Evolutionary conservation across 1,284 basidiomycete species (phyloP).

Genomic region (Tilletia caries): DNA sequence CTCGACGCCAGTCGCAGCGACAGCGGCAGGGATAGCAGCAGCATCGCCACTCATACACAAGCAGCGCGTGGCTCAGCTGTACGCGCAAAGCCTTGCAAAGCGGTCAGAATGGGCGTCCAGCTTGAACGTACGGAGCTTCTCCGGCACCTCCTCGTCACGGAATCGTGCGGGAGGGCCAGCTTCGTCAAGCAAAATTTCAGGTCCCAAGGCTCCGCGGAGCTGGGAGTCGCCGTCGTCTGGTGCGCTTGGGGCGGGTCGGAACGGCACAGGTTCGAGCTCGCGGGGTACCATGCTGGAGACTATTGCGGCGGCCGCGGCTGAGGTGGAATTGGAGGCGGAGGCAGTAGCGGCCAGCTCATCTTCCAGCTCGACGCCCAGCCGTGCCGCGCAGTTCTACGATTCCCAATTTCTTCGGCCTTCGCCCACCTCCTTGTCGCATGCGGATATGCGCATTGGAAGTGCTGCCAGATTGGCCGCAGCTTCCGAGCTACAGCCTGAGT

Average conservation of each 20-base stretch:
- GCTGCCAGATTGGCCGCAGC: background rate
- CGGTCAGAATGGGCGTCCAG: constrained; percentile 7
- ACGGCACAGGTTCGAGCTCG: background rate
- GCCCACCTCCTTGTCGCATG: background rate
- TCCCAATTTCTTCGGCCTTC: constrained; percentile 8
- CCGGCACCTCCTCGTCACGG: background rate
- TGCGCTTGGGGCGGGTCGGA: background rate
- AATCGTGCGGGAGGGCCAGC: background rate
- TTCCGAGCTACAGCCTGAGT: background rate
- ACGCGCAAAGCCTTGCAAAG: constrained; percentile 3
- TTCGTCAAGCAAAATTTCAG: background rate
- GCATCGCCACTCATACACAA: background rate
- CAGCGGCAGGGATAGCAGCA: background rate
- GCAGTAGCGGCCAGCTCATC: background rate
- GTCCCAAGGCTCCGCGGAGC: constrained; percentile 3
- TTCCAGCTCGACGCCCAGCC: background rate
- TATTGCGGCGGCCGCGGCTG: background rate
- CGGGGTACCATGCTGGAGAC: background rate
- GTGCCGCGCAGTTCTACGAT: background rate
- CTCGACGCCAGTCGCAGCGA: background rate
- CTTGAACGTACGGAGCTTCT: constrained; percentile 1
- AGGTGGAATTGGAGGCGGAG: background rate
- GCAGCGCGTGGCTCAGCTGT: background rate
- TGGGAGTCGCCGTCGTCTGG: background rate
- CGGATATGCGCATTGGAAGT: background rate